phyloP scores from a whole-genome alignment of 1,284 basidiomycete species.

The Microbotryum silenes-acaulis region DNA sequence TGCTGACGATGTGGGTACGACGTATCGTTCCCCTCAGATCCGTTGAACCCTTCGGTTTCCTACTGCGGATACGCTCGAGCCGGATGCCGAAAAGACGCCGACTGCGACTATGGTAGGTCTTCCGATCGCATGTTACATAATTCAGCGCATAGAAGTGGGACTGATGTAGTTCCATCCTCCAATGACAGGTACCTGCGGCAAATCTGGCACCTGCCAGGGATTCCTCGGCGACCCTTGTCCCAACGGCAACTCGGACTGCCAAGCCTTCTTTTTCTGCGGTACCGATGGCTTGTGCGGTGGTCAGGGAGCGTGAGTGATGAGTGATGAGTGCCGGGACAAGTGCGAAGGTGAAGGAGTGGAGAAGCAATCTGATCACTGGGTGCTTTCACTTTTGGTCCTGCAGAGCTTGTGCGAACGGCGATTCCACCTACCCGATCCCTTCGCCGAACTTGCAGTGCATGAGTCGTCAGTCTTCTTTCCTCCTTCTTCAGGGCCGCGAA shows the following conservation, averaged over 20 bases:
- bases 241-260: constrained; percentile 24
- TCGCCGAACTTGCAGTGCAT: constrained; percentile 27
- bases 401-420: constrained; percentile 28
- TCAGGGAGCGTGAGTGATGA: constrained; percentile 13
- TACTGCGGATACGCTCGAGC: constrained; percentile 33
- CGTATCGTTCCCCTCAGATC: constrained; percentile 14
- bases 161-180: background rate
- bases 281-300: constrained; percentile 27
- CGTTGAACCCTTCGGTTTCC: constrained; percentile 24
- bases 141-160: background rate
- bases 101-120: constrained; percentile 33
- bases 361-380: too few relatives aligned
- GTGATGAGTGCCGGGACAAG: too few relatives aligned
- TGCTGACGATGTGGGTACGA: background rate
- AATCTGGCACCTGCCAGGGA: constrained; percentile 20
- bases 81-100: constrained; percentile 13
- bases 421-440: constrained; percentile 20
- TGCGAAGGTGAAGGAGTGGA: too few relatives aligned
- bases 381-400: background rate
- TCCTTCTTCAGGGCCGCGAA: too few relatives aligned
- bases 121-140: too few relatives aligned
- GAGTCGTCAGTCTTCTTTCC: constrained; percentile 8
- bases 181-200: constrained; percentile 24
- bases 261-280: constrained; percentile 34
- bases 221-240: constrained; percentile 30